Base-by-base conservation (phyloP, 2,329 filamentous ascomycete genomes). In the Macroventuria anomochaeta region DNA sequence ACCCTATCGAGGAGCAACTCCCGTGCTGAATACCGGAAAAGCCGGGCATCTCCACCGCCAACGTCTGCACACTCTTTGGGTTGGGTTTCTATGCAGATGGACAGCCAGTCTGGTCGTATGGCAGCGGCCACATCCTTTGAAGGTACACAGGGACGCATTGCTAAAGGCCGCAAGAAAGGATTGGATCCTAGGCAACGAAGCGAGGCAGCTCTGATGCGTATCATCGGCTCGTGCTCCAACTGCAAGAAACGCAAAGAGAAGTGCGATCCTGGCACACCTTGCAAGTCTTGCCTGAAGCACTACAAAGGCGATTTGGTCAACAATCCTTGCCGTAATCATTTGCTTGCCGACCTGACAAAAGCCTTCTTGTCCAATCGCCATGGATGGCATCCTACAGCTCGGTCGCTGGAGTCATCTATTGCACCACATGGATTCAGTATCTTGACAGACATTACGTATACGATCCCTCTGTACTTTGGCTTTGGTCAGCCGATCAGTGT, bases 231-330 rank as follows among this genome's bases (percentile, higher is more conserved):
- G 5, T 76, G 73, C 49, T 66, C 64, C 1, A 75, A 72, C 21
- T 76, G 73, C 48, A 68, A 69, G 57, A 62, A 64, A 55, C 59
- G 73, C 18, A 73, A 75, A 46, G 71, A 70, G 57, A 70, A 67
- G 44, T 77, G 75, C 42, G 75, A 77, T 41, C 63, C 68, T n/a
- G 74, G 74, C 0, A 73, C 68, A 29, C 75, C 75, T 10, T 77
- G 75, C 63, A 70, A 65, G 31, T 64, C 72, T 1, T 77, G 75
- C 39, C 57, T 76, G 20, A 68, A 74, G 18, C 67, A 75, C 47
- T 76, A 67, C 63, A 74, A 72, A 48, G 62, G 65, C 18, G 69
- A 75, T 34, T 58, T 76, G 23, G 50, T 75, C 36, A 68, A 72
- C 5, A 58, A 68, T 28, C 75, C 74, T 7, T 76, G 74, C 48